Evolutionary conservation across 805 yeast species (phyloP).

Genomic region (Candida hungchunana): DNA sequence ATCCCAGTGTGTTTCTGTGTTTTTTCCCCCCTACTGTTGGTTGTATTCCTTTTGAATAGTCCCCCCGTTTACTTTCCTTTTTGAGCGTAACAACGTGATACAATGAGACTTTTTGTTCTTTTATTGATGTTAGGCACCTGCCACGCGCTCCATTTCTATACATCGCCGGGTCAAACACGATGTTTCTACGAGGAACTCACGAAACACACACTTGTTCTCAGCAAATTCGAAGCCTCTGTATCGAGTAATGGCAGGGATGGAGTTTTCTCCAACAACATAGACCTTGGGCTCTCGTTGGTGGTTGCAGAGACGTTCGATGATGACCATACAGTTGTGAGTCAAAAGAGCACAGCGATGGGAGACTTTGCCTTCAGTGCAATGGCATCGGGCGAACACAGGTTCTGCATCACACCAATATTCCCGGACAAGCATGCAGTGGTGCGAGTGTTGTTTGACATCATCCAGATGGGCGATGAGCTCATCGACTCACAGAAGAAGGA

Average conservation of each 20-base stretch:
- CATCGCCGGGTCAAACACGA: slow-evolving; percentile 67
- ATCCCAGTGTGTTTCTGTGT: too few species aligned
- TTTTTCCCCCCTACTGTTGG: too few species aligned
- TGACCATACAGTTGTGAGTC: slow-evolving; percentile 71
- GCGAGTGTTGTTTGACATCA: slow-evolving; percentile 71
- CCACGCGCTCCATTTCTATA: slow-evolving; percentile 61
- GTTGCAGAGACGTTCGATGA: slow-evolving; percentile 71
- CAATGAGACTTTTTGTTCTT: not conserved
- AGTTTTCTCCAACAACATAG: slow-evolving; percentile 1
- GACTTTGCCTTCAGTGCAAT: slow-evolving; percentile 78
- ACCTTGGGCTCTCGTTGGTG: slow-evolving; percentile 2
- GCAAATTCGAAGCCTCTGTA: slow-evolving; percentile 68
- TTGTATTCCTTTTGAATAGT: too few species aligned
- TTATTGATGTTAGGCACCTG: slow-evolving; percentile 5
- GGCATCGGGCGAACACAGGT: slow-evolving; percentile 80
- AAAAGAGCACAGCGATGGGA: slow-evolving; percentile 55
- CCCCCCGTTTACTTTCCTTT: too few species aligned
- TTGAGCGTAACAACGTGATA: too few species aligned
- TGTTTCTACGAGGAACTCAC: slow-evolving; percentile 86
- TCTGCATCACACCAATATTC: slow-evolving; percentile 63
- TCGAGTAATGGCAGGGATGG: slow-evolving; percentile 31
- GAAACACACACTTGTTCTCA: slow-evolving; percentile 74
- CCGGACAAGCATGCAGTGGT: slow-evolving; percentile 43
- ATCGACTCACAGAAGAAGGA: slow-evolving; percentile 60
- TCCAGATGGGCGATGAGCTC: slow-evolving; percentile 58